Evolutionary conservation across 139 green algal genomes (phyloP).

Genomic region (Micractinium conductrix): DNA sequence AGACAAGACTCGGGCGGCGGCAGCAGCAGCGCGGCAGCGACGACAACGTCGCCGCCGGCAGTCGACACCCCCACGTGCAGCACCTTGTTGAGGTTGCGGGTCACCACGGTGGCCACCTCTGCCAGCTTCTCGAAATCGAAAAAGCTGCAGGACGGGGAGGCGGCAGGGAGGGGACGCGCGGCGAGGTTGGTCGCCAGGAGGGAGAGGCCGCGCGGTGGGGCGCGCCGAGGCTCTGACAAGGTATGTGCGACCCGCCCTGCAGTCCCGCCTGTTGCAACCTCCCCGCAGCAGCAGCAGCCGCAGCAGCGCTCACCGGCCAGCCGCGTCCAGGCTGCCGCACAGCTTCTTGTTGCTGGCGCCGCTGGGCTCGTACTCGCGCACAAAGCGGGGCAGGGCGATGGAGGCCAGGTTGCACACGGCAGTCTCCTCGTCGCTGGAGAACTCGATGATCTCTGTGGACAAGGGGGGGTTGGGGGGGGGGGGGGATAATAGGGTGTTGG

Average conservation of each 20-base stretch:
- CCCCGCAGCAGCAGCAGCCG: too few relatives aligned
- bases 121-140: slow-evolving; percentile 92
- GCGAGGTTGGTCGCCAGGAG: too few relatives aligned
- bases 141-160: slow-evolving; percentile 47
- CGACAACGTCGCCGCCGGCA: too few relatives aligned
- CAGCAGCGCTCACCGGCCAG: slow-evolving; percentile 59
- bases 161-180: neutral
- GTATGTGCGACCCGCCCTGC: too few relatives aligned
- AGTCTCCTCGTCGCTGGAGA: slow-evolving; percentile 94
- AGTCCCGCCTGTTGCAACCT: too few relatives aligned
- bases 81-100: slow-evolving; percentile 97
- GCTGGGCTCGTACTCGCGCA: slow-evolving; percentile 60
- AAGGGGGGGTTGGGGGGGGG: neutral
- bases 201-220: too few relatives aligned
- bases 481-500: neutral
- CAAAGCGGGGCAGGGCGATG: slow-evolving; percentile 94
- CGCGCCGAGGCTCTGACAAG: too few relatives aligned
- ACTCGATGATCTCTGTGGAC: slow-evolving; percentile 96
- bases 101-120: slow-evolving; percentile 65
- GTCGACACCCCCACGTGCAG: too few relatives aligned
- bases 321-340: slow-evolving; percentile 79
- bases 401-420: slow-evolving; percentile 99
- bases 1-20: too few relatives aligned
- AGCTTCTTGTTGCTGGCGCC: slow-evolving; percentile 80
- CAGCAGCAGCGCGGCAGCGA: too few relatives aligned